Evolutionary conservation across 1,139 yeast genomes (phyloP).

Genomic region (Nadsonia commutata): DNA sequence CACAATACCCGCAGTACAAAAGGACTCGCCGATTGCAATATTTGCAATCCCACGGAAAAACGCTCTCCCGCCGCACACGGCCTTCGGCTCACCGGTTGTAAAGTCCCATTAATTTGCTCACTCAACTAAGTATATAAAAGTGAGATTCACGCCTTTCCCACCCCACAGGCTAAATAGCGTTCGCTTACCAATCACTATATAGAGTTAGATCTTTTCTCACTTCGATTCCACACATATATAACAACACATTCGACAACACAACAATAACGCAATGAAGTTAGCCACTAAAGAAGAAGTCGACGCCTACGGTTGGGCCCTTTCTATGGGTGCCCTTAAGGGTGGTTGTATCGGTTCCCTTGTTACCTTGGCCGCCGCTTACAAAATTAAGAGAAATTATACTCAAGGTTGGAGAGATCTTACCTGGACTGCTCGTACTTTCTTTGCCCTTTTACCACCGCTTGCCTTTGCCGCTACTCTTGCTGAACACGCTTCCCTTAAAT

Average conservation of each 20-base stretch:
- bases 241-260: background rate
- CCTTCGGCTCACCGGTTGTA: too few species aligned
- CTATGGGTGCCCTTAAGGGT: conserved; percentile 52
- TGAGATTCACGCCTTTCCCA: too few species aligned
- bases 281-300: conserved; percentile 48
- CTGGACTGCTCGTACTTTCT: conserved; percentile 12
- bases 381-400: conserved; percentile 11
- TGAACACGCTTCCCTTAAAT: conserved; percentile 16
- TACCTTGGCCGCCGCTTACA: conserved; percentile 29
- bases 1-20: too few species aligned
- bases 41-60: too few species aligned
- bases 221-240: background rate
- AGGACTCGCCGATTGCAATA: too few species aligned
- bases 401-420: conserved; percentile 9
- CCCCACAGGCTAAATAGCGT: too few species aligned
- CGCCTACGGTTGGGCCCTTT: conserved; percentile 44
- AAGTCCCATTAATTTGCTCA: too few species aligned
- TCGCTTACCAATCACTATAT: too few species aligned
- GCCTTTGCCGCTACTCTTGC: conserved; percentile 15
- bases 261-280: conserved; percentile 39
- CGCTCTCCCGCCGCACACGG: too few species aligned
- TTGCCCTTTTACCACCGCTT: conserved; percentile 13
- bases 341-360: conserved; percentile 37
- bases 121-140: too few species aligned
- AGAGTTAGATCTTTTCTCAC: too few species aligned